Evolutionary conservation across 2,329 filamentous ascomycete genomes (phyloP).

Genomic region (Metarhizium rileyi): DNA sequence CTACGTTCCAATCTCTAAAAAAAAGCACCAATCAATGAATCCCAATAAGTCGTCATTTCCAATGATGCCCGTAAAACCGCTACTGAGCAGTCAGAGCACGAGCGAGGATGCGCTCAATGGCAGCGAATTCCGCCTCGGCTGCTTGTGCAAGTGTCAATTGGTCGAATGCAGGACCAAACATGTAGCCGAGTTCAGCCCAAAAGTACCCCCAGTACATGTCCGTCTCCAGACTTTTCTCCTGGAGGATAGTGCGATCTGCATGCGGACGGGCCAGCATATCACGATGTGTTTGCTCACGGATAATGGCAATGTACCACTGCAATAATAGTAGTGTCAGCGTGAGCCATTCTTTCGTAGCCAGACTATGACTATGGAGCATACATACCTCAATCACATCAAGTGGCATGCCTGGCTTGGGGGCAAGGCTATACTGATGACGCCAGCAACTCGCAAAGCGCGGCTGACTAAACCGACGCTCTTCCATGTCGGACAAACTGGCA

Average conservation of each 20-base stretch:
- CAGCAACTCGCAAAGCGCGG: conserved; percentile 39
- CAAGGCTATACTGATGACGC: conserved; percentile 42
- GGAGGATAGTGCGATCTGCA: conserved; percentile 29
- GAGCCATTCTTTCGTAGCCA: too few species aligned
- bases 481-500: conserved; percentile 25
- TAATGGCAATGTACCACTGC: conserved; percentile 47
- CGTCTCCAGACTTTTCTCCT: conserved; percentile 21
- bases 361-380: neutral
- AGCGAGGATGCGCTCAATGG: conserved; percentile 39
- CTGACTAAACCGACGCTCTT: conserved; percentile 31
- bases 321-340: neutral
- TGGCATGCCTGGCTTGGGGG: conserved; percentile 36
- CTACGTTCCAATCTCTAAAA: neutral
- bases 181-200: conserved; percentile 37
- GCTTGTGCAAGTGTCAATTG: conserved; percentile 37
- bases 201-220: conserved; percentile 43
- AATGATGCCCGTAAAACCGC: neutral
- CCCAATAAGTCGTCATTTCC: neutral
- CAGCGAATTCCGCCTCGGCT: conserved; percentile 35
- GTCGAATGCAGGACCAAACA: conserved; percentile 32
- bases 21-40: neutral
- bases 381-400: conserved; percentile 45
- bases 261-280: conserved; percentile 30
- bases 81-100: conserved; percentile 23
- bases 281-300: conserved; percentile 41